Evolutionary conservation across 495 filamentous ascomycete genomes (phyloP), one percentile per base, ranked within the genome.

Genomic region (Penicillium roqueforti): DNA sequence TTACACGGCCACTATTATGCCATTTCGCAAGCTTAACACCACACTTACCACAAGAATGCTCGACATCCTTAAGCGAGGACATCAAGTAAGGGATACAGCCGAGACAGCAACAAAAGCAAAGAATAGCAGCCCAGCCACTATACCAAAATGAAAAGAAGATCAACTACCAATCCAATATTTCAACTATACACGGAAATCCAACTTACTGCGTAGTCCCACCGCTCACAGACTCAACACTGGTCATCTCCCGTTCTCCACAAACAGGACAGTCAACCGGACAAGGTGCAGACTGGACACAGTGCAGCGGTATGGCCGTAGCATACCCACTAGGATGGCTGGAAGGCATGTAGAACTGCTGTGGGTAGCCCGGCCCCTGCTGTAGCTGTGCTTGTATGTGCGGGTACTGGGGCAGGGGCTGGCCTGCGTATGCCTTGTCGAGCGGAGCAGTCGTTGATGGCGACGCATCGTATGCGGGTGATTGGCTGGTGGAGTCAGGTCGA

Each of bases 81-180:
- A 79, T 68, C 49, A 80, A 31, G 58, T 81, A 82, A 5, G 79
- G 79, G 49, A 82, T 73, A 52, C 76, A 81, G 41, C 78, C 75
- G 19, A 81, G 61, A 55, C 75, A 77, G 62, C 67, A 65, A 56
- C 69, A 77, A 61, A 67, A 73, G 59, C 75, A 76, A 19, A 74
- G 25, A 2, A 73, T 46, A n/a, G 68, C 68, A 23, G 80, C 80
- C 76, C 75, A 80, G 0, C 64, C 73, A 68, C 79, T 83, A 54
- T 48, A 3, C 22, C 22, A 11, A 26, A 20, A 0, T 0, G 1
- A 11, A 47, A 39, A 28, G 28, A 39, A 28, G 28, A 39, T 55
- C 29, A 60, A 47, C n/a, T 14, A 46, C 16, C 36, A 25, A 47
- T 22, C n/a, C n/a, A 8, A 36, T 36, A 36, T 8, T 16, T 36